phyloP scores from a whole-genome alignment of 1,284 basidiomycete species.

The Cystobasidium sp. region DNA sequence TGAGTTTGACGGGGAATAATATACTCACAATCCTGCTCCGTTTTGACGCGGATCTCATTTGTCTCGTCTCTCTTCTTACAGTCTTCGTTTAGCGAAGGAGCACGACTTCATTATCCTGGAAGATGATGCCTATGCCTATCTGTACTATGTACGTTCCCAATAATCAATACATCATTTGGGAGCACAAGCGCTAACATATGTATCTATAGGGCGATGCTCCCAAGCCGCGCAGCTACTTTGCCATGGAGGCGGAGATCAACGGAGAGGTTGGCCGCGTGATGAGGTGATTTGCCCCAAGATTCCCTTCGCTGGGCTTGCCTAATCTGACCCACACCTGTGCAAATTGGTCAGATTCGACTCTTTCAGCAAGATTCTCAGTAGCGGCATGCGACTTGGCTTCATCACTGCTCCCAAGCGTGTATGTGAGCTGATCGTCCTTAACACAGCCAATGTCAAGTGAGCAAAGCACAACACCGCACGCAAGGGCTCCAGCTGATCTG shows the following conservation, averaged over 20 bases:
- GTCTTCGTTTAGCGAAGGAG: constrained; percentile 73
- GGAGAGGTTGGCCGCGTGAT: constrained; percentile 67
- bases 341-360: constrained; percentile 69
- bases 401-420: constrained; percentile 76
- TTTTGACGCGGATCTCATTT: neutral
- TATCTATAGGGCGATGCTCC: constrained; percentile 65
- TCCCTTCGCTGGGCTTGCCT: neutral
- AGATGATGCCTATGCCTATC: constrained; percentile 81
- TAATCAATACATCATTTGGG: neutral
- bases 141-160: constrained; percentile 57
- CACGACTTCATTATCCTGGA: constrained; percentile 84
- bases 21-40: too few relatives aligned
- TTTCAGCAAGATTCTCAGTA: constrained; percentile 83
- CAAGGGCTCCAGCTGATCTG: neutral
- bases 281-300: constrained; percentile 82
- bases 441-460: constrained; percentile 61
- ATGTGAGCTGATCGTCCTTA: constrained; percentile 72
- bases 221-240: constrained; percentile 72
- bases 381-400: constrained; percentile 72
- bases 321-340: neutral
- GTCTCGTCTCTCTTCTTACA: constrained; percentile 67
- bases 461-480: neutral
- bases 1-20: neutral
- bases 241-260: constrained; percentile 64
- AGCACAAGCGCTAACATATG: constrained; percentile 59